A percentile compares a stretch with the other conserved stretches of the same genome.
Conservation (phyloP, 257 asterid genomes). For the Nemophila menziesii region DNA sequence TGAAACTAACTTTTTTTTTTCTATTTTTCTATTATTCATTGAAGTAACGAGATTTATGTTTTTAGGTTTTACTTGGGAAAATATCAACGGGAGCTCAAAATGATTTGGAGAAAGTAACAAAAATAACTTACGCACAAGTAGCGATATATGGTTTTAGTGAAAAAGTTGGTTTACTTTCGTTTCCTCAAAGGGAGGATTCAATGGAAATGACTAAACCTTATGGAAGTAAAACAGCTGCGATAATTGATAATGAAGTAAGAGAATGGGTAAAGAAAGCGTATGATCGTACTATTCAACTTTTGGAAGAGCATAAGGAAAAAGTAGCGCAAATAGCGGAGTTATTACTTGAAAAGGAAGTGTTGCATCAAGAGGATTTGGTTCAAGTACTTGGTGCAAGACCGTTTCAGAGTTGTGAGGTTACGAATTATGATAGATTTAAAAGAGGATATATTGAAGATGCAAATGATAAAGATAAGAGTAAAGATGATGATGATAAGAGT, state of each 20-base stretch:
- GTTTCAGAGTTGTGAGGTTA: slow-evolving; percentile 41
- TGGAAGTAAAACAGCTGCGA: slow-evolving; percentile 77
- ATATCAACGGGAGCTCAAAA: slow-evolving; percentile 94
- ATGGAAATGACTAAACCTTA: slow-evolving; percentile 55
- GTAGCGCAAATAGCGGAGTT: slow-evolving; percentile 62
- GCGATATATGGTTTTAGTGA: slow-evolving; percentile 84
- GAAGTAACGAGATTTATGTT: not conserved
- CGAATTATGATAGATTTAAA: slow-evolving; percentile 57
- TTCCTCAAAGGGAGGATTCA: slow-evolving; percentile 46
- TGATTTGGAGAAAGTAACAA: slow-evolving; percentile 87
- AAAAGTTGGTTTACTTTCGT: slow-evolving; percentile 71
- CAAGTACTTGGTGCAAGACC: slow-evolving; percentile 64
- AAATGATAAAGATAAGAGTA: slow-evolving; percentile 12
- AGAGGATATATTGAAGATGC: slow-evolving; percentile 43
- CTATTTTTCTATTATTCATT: not conserved
- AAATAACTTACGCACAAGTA: slow-evolving; percentile 78
- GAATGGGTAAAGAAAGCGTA: slow-evolving; percentile 74
- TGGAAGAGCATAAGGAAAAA: slow-evolving; percentile 62
- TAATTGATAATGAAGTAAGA: slow-evolving; percentile 66
- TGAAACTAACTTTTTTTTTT: slow-evolving; percentile 5
- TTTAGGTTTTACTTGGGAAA: slow-evolving; percentile 68
- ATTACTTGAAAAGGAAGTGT: slow-evolving; percentile 70
- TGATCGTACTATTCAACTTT: slow-evolving; percentile 40
- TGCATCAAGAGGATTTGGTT: slow-evolving; percentile 75
- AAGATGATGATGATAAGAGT: no score